Conservation (phyloP, 2,329 filamentous ascomycete species). For the Parastagonospora avenae region DNA sequence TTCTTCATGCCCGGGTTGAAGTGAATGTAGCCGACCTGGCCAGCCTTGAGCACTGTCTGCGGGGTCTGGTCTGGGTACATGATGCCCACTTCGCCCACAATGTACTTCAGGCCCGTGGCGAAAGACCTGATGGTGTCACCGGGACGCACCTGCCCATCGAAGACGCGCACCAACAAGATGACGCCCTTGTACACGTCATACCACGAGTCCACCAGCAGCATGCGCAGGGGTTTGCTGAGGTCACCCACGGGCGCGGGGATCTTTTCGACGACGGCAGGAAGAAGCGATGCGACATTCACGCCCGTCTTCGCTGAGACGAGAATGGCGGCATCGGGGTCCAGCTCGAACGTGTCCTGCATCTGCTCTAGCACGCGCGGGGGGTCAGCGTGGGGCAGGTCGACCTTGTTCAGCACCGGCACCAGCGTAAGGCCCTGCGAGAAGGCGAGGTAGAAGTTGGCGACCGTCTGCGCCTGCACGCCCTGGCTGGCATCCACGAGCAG, state of each 20-base stretch:
- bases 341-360: slow-evolving; percentile 83
- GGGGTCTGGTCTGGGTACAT: slow-evolving; percentile 89
- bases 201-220: slow-evolving; percentile 96
- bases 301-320: slow-evolving; percentile 94
- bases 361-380: slow-evolving; percentile 84
- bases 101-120: slow-evolving; percentile 87
- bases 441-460: slow-evolving; percentile 97
- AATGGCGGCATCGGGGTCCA: slow-evolving; percentile 76
- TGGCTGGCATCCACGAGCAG: slow-evolving; percentile 95
- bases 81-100: slow-evolving; percentile 93
- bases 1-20: slow-evolving; percentile 99
- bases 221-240: slow-evolving; percentile 71
- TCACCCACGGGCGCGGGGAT: slow-evolving; percentile 83
- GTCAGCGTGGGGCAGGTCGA: slow-evolving; percentile 89
- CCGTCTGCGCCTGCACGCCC: slow-evolving; percentile 95
- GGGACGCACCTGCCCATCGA: slow-evolving; percentile 81
- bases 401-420: slow-evolving; percentile 94
- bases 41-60: slow-evolving; percentile 79
- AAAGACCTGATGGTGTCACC: slow-evolving; percentile 89
- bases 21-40: slow-evolving; percentile 94
- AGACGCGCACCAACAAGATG: slow-evolving; percentile 85
- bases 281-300: slow-evolving; percentile 78
- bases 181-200: slow-evolving; percentile 97
- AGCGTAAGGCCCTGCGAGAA: slow-evolving; percentile 88
- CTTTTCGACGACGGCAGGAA: slow-evolving; percentile 83